These are phyloP conservation scores for Zancudomyces culisetae DNA, from an alignment of 371 early-diverging fungal species.

Conservation along the genomic window DNA sequence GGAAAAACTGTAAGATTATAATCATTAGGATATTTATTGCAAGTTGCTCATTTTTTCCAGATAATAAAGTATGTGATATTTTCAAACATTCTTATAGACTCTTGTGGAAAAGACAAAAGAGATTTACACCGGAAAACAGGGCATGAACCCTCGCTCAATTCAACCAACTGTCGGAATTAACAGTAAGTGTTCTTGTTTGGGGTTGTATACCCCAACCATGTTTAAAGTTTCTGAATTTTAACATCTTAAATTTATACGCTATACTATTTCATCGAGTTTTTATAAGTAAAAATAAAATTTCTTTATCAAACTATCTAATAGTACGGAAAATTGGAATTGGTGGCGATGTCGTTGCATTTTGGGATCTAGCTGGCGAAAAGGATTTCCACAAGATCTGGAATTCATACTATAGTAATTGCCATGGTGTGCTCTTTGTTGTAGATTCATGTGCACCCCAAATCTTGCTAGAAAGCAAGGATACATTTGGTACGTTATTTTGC, in stretches of 20 bases:
- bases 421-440: conserved; percentile 82
- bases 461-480: conserved; percentile 56
- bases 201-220: not conserved
- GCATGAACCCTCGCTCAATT: conserved; percentile 71
- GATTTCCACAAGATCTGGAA: conserved; percentile 83
- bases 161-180: conserved; percentile 90
- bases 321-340: too few species aligned
- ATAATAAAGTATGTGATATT: too few species aligned
- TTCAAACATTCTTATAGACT: conserved; percentile 35
- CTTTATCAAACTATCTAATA: too few species aligned
- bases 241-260: too few species aligned
- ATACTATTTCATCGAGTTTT: not conserved
- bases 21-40: not conserved
- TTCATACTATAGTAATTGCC: conserved; percentile 82
- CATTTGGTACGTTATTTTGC: conserved; percentile 43
- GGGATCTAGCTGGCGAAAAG: conserved; percentile 87
- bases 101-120: conserved; percentile 68
- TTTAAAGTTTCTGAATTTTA: too few species aligned
- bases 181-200: conserved; percentile 13
- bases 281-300: too few species aligned
- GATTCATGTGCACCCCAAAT: conserved; percentile 66
- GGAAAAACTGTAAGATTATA: conserved; percentile 68
- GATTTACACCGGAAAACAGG: conserved; percentile 40
- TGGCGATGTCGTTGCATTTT: too few species aligned
- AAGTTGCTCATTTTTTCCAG: too few species aligned